phyloP scores from a whole-genome alignment of 2,329 filamentous ascomycete genomes.

The Beauveria australis region DNA sequence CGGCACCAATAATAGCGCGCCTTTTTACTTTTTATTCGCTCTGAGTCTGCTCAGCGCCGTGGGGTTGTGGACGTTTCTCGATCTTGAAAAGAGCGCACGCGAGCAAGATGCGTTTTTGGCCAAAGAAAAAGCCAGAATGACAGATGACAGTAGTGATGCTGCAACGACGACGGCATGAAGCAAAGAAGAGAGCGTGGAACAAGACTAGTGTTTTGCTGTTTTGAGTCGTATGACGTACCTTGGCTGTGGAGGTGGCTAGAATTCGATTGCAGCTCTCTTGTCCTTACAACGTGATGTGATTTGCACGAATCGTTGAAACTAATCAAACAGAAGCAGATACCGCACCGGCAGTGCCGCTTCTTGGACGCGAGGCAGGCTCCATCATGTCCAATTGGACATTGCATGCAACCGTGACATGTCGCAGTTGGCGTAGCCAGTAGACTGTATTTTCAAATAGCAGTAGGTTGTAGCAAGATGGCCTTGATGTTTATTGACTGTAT shows the following conservation, averaged over 20 bases:
- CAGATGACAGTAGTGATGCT: neutral
- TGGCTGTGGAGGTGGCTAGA: neutral
- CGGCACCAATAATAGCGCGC: constrained; percentile 47
- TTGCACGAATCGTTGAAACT: neutral
- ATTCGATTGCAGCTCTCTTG: neutral
- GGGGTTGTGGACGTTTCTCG: constrained; percentile 46
- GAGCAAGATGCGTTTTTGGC: constrained; percentile 51
- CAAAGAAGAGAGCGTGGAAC: neutral
- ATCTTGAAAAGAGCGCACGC: constrained; percentile 50
- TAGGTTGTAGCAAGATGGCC: neutral
- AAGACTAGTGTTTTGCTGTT: neutral
- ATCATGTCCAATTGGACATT: too few relatives aligned
- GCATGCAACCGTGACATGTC: too few relatives aligned
- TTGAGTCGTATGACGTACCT: neutral
- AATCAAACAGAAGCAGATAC: neutral
- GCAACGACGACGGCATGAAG: neutral
- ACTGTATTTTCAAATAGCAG: neutral
- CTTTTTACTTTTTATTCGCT: constrained; percentile 59
- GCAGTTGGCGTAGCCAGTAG: neutral
- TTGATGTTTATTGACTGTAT: neutral
- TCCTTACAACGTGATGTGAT: neutral
- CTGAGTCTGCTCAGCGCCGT: constrained; percentile 47
- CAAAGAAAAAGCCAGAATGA: constrained; percentile 21
- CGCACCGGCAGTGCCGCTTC: neutral
- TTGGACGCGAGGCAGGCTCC: too few relatives aligned